Percentiles rank a stretch among this genome's conserved stretches.
Evolutionary conservation across 768 basidiomycete species (phyloP).

Genomic region (Gloeophyllum trabeum): DNA sequence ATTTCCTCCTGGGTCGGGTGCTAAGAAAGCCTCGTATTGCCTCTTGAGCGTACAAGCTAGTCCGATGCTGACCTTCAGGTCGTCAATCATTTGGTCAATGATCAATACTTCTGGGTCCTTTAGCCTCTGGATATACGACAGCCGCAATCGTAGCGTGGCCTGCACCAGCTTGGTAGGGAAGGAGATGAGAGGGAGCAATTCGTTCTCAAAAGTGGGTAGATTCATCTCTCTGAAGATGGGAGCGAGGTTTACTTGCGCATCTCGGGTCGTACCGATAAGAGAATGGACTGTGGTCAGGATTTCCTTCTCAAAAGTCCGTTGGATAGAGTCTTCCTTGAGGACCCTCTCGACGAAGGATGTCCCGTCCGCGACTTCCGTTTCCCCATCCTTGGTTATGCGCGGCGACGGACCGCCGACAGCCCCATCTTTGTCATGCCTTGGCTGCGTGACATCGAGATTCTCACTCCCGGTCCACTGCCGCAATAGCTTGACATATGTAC

Average conservation of each 20-base stretch:
- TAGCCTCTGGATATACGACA: slow-evolving; percentile 82
- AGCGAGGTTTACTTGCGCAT: slow-evolving; percentile 75
- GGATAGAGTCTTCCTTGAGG: slow-evolving; percentile 93
- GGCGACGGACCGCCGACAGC: slow-evolving; percentile 20
- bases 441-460: slow-evolving; percentile 78
- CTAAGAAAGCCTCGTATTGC: slow-evolving; percentile 87
- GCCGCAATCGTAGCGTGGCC: slow-evolving; percentile 79
- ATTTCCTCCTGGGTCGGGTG: slow-evolving; percentile 74
- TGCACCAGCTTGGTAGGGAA: slow-evolving; percentile 94
- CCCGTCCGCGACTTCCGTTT: slow-evolving; percentile 31
- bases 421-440: slow-evolving; percentile 54
- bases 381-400: slow-evolving; percentile 19
- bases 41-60: slow-evolving; percentile 91
- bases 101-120: slow-evolving; percentile 83
- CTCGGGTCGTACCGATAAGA: slow-evolving; percentile 77
- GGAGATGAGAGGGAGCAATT: slow-evolving; percentile 85
- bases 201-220: slow-evolving; percentile 82
- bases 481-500: slow-evolving; percentile 67
- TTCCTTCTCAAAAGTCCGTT: slow-evolving; percentile 87
- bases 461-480: slow-evolving; percentile 93
- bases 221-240: slow-evolving; percentile 76
- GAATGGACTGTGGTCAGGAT: slow-evolving; percentile 80
- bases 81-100: slow-evolving; percentile 90
- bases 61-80: slow-evolving; percentile 82
- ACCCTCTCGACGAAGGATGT: slow-evolving; percentile 89